These are phyloP conservation scores for Hippophae rhamnoides DNA, from an alignment of 306 rosid species.

Conservation along the genomic window DNA sequence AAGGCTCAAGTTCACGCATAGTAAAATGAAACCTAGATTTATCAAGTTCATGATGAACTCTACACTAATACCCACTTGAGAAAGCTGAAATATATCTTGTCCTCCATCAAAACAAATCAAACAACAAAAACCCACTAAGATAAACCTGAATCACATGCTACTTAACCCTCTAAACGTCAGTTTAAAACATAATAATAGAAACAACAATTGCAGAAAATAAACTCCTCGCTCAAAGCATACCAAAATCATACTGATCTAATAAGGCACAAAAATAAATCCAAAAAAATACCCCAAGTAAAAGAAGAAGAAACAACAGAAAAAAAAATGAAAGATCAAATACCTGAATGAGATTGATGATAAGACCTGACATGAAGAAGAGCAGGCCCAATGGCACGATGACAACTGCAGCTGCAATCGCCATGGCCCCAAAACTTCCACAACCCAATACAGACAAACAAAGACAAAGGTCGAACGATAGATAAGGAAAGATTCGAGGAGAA, in stretches of 20 bases:
- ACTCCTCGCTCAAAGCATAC: neutral
- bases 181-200: neutral
- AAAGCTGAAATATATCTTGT: neutral
- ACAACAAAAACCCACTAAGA: slow-evolving; percentile 3
- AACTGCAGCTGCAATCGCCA: slow-evolving; percentile 78
- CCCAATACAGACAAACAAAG: no score
- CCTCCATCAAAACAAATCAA: neutral
- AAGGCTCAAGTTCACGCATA: neutral
- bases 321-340: slow-evolving; percentile 16
- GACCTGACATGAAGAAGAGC: slow-evolving; percentile 82
- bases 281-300: neutral
- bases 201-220: neutral
- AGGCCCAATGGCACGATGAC: slow-evolving; percentile 75
- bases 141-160: slow-evolving; percentile 8
- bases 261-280: slow-evolving; percentile 1
- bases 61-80: slow-evolving; percentile 1
- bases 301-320: neutral
- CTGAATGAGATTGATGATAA: slow-evolving; percentile 75
- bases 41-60: neutral
- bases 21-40: slow-evolving; percentile 14
- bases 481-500: no score
- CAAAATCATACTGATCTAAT: neutral
- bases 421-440: slow-evolving; percentile 17
- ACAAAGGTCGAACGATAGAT: no score
- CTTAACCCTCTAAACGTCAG: neutral